A percentile compares a stretch with the other conserved stretches of the same genome.
Conservation (phyloP, 352 stramenopile genomes). For the Phytophthora colocasiae region DNA sequence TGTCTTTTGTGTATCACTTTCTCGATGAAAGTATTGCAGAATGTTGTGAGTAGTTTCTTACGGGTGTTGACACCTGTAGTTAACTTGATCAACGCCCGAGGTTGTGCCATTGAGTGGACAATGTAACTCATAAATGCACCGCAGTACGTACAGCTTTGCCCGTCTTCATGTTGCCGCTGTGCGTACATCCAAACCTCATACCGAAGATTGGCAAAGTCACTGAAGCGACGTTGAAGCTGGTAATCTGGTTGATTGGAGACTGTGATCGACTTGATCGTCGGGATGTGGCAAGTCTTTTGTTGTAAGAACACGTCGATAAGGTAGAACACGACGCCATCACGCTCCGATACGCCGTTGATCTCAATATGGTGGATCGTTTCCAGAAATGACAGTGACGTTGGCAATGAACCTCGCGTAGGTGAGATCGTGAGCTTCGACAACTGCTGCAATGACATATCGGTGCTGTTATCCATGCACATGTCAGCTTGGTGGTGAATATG, state of each 20-base stretch:
- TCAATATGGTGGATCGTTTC: constrained; percentile 50
- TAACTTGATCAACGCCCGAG: constrained; percentile 44
- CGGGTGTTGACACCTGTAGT: constrained; percentile 34
- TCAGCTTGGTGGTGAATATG: constrained; percentile 5
- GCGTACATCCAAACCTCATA: constrained; percentile 46
- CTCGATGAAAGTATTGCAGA: constrained; percentile 49
- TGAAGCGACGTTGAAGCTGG: constrained; percentile 49
- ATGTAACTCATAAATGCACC: constrained; percentile 57
- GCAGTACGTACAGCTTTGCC: constrained; percentile 43
- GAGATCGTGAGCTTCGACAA: constrained; percentile 29
- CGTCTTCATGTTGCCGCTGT: constrained; percentile 34
- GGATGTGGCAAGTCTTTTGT: constrained; percentile 54
- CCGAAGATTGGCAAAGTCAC: constrained; percentile 48
- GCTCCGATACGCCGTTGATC: constrained; percentile 42
- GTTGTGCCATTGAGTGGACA: constrained; percentile 47
- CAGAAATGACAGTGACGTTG: constrained; percentile 31
- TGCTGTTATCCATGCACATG: constrained; percentile 3
- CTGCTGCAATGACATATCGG: constrained; percentile 9
- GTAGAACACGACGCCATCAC: constrained; percentile 52
- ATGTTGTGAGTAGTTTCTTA: constrained; percentile 43
- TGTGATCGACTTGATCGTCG: constrained; percentile 45
- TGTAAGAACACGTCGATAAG: constrained; percentile 60
- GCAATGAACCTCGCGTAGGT: constrained; percentile 26
- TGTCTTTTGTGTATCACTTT: constrained; percentile 31
- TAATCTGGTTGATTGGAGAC: constrained; percentile 40